These are phyloP conservation scores for Boletus bicolor DNA, from an alignment of 768 basidiomycete species.

Conservation along the genomic window DNA sequence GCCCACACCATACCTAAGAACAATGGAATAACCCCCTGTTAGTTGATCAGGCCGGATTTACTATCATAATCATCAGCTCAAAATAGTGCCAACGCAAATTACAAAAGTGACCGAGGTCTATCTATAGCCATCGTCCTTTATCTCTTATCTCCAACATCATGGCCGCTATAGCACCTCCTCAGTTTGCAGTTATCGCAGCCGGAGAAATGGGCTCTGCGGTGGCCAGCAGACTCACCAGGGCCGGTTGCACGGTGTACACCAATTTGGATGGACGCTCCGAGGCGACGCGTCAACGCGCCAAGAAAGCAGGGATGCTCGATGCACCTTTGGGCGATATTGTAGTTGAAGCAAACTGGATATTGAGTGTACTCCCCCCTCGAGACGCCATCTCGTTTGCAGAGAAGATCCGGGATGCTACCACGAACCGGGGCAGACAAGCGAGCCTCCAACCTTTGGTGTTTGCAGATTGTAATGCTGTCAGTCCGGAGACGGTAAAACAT, in stretches of 20 bases:
- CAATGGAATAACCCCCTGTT: neutral
- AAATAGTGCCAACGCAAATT: constrained; percentile 1
- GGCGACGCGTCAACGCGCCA: constrained; percentile 46
- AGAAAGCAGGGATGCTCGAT: constrained; percentile 49
- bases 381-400: constrained; percentile 47
- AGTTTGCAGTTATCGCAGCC: constrained; percentile 49
- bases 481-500: constrained; percentile 44
- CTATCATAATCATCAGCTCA: neutral
- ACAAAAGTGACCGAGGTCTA: constrained; percentile 12
- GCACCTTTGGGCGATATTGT: constrained; percentile 37
- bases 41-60: neutral
- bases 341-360: constrained; percentile 40
- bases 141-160: constrained; percentile 15
- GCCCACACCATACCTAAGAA: constrained; percentile 7
- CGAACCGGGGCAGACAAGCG: neutral
- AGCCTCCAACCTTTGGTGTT: constrained; percentile 33
- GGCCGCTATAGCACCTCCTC: constrained; percentile 13
- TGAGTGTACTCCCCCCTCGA: constrained; percentile 59
- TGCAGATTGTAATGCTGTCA: constrained; percentile 59
- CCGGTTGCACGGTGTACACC: constrained; percentile 55
- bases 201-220: constrained; percentile 62
- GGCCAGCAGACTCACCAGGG: constrained; percentile 41
- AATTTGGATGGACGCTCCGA: constrained; percentile 52
- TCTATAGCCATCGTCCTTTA: constrained; percentile 4
- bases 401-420: constrained; percentile 16